Conservation (phyloP, 2,329 filamentous ascomycete genomes). For the Zymoseptoria ardabiliae region DNA sequence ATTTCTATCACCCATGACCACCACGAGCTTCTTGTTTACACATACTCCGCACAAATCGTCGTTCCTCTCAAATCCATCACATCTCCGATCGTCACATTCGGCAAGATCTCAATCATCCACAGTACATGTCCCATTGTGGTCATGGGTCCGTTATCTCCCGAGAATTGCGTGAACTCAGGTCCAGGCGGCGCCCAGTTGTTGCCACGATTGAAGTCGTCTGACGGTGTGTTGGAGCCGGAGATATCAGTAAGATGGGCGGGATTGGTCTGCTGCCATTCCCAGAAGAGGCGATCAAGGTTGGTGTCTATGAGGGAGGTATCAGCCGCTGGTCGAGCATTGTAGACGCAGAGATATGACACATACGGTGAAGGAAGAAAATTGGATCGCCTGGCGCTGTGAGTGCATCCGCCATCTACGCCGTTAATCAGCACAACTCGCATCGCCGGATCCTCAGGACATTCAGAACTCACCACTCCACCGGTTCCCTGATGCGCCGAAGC, state of each 20-base stretch:
- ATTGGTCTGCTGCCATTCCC: constrained; percentile 12
- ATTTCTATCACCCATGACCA: not conserved
- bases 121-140: constrained; percentile 17
- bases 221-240: constrained; percentile 14
- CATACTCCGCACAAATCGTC: constrained; percentile 14
- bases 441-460: not conserved
- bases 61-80: constrained; percentile 12
- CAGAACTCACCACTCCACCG: constrained; percentile 8
- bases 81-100: constrained; percentile 15
- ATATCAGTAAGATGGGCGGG: constrained; percentile 10
- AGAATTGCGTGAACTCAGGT: constrained; percentile 15
- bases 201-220: constrained; percentile 10
- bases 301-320: constrained; percentile 4
- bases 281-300: constrained; percentile 18
- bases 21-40: not conserved
- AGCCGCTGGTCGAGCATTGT: not conserved
- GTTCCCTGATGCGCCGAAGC: constrained; percentile 15
- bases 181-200: constrained; percentile 14
- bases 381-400: constrained; percentile 18
- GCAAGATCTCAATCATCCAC: constrained; percentile 15
- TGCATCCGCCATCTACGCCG: constrained; percentile 14
- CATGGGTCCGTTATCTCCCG: constrained; percentile 12
- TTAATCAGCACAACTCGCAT: not conserved
- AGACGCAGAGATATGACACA: not conserved
- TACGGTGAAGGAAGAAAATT: constrained; percentile 18